phyloP scores from a whole-genome alignment of 768 basidiomycete species.

The Xanthoconium purpureum region DNA sequence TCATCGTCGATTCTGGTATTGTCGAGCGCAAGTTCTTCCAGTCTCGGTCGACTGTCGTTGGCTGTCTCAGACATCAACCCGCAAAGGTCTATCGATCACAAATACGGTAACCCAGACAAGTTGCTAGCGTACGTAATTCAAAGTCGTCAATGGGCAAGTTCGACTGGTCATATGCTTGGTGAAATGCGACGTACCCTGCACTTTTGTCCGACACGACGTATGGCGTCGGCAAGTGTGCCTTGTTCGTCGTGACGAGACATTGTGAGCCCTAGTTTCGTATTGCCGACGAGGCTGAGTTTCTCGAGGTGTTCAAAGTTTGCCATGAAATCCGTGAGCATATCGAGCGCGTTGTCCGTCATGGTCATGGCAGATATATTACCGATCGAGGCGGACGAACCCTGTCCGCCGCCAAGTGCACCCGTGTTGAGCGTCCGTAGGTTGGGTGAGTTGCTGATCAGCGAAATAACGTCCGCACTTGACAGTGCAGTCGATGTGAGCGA shows the following conservation, averaged over 20 bases:
- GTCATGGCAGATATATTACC: slow-evolving; percentile 51
- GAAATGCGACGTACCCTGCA: slow-evolving; percentile 47
- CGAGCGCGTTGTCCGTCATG: slow-evolving; percentile 50
- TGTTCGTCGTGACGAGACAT: slow-evolving; percentile 25
- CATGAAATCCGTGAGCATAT: slow-evolving; percentile 41
- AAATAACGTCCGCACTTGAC: slow-evolving; percentile 39
- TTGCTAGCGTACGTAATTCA: slow-evolving; percentile 41
- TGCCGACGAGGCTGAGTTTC: slow-evolving; percentile 59
- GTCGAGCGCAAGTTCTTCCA: slow-evolving; percentile 53
- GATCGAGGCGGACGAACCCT: slow-evolving; percentile 42
- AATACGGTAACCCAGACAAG: slow-evolving; percentile 47
- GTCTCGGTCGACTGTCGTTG: slow-evolving; percentile 28
- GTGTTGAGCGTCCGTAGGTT: slow-evolving; percentile 49
- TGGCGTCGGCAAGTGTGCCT: slow-evolving; percentile 42
- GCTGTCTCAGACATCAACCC: slow-evolving; percentile 38
- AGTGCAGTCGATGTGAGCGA: slow-evolving; percentile 56
- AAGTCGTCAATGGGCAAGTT: background rate
- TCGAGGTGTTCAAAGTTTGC: slow-evolving; percentile 39
- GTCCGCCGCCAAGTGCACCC: slow-evolving; percentile 54
- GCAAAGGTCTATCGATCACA: slow-evolving; percentile 50
- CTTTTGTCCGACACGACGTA: slow-evolving; percentile 51
- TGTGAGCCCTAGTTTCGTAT: slow-evolving; percentile 51
- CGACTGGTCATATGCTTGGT: background rate
- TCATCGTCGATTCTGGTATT: slow-evolving; percentile 62
- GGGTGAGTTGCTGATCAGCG: slow-evolving; percentile 37